phyloP scores from a whole-genome alignment of 1,284 basidiomycete species.

The Caloboletus firmus region DNA sequence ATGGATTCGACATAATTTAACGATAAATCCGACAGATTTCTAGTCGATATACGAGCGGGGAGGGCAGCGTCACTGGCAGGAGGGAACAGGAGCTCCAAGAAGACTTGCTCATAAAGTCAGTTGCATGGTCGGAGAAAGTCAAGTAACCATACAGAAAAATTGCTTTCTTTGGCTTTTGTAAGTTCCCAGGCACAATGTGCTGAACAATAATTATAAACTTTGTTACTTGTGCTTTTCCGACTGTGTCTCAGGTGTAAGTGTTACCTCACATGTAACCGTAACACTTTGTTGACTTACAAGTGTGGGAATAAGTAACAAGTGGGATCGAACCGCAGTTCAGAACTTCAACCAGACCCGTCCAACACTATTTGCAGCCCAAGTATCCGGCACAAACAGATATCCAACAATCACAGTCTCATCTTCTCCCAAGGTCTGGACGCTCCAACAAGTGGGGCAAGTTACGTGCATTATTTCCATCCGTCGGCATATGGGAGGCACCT shows the following conservation, averaged over 20 bases:
- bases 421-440: slow-evolving; percentile 37
- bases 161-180: too few species aligned
- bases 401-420: slow-evolving; percentile 47
- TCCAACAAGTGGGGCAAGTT: slow-evolving; percentile 59
- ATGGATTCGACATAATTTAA: slow-evolving; percentile 16
- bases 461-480: slow-evolving; percentile 62
- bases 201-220: too few species aligned
- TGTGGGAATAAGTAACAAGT: too few species aligned
- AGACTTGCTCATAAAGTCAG: background rate
- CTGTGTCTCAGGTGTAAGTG: too few species aligned
- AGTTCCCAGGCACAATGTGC: too few species aligned
- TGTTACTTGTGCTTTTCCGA: too few species aligned
- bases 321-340: too few species aligned
- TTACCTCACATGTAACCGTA: too few species aligned
- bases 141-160: too few species aligned
- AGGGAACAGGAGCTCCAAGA: background rate
- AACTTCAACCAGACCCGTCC: too few species aligned
- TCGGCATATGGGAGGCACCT: slow-evolving; percentile 39
- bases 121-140: background rate
- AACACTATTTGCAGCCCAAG: slow-evolving; percentile 10
- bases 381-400: slow-evolving; percentile 18
- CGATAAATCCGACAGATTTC: background rate
- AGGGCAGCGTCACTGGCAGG: background rate
- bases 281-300: too few species aligned
- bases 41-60: too few species aligned